Evolutionary conservation across 176 grass and related monocot species (phyloP).

Genomic region (Cenchrus fungigraminus): DNA sequence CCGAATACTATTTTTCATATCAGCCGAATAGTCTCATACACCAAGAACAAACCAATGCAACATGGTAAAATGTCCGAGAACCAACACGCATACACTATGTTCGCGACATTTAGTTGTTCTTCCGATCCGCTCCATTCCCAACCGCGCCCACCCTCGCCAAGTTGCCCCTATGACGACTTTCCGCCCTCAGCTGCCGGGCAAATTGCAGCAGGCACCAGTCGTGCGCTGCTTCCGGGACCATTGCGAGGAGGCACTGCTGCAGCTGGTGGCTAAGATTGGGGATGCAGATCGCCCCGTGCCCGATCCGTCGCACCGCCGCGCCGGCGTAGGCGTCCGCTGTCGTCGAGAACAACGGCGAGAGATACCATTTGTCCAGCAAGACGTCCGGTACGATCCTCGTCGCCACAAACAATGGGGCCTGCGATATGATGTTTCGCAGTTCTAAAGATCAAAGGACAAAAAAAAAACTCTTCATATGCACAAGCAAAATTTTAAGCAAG

Average conservation of each 20-base stretch:
- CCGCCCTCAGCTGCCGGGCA: slow-evolving; percentile 6
- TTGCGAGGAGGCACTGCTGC: slow-evolving; percentile 24
- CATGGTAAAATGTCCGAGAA: too few species aligned
- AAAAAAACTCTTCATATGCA: too few species aligned
- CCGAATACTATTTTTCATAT: too few species aligned
- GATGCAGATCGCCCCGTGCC: slow-evolving; percentile 36
- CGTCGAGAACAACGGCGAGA: slow-evolving; percentile 31
- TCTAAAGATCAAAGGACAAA: too few species aligned
- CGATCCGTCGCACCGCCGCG: slow-evolving; percentile 51
- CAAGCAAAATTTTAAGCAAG: too few species aligned
- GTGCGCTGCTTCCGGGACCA: slow-evolving; percentile 28
- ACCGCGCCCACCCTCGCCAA: too few species aligned
- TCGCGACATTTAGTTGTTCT: too few species aligned
- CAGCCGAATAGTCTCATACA: too few species aligned
- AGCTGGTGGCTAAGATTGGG: slow-evolving; percentile 47
- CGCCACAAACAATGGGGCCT: slow-evolving; percentile 51
- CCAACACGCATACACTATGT: too few species aligned
- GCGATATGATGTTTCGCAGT: neutral
- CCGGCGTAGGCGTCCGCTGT: slow-evolving; percentile 43
- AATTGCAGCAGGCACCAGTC: slow-evolving; percentile 24
- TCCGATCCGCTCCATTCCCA: too few species aligned
- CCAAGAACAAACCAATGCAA: too few species aligned
- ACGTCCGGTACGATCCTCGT: slow-evolving; percentile 40
- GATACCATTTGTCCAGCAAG: neutral
- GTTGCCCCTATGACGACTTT: too few species aligned